Evolutionary conservation across 202 grass and related monocot species (phyloP).

Genomic region (Musa balbisiana): DNA sequence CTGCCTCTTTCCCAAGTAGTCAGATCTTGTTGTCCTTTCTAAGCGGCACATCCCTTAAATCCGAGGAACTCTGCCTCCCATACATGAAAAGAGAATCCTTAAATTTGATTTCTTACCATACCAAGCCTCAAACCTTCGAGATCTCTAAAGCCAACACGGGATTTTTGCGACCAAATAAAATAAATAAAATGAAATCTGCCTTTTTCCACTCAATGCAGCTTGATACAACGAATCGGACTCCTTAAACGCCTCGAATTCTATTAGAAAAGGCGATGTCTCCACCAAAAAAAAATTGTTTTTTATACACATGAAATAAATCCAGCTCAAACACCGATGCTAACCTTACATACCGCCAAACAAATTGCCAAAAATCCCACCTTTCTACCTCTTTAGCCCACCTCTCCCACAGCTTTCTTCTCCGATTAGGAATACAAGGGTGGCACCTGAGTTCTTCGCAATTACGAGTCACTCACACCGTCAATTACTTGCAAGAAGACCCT

Average conservation of each 20-base stretch:
- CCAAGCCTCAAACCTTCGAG: background rate
- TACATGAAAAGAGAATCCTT: background rate
- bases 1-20: conserved; percentile 7
- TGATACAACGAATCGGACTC: background rate
- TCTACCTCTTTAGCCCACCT: background rate
- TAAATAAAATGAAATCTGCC: background rate
- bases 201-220: conserved; percentile 36
- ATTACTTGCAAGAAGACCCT: background rate
- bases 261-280: background rate
- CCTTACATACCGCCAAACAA: background rate
- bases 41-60: conserved; percentile 19
- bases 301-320: background rate
- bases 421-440: background rate
- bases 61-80: conserved; percentile 11
- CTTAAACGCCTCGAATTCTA: background rate
- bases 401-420: background rate
- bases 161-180: background rate
- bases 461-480: background rate
- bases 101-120: background rate
- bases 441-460: background rate
- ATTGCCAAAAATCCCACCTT: background rate
- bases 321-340: background rate
- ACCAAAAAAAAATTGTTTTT: background rate
- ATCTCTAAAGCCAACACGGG: background rate
- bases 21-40: conserved; percentile 18